Conservation (phyloP, 129 eudicot genomes). For the Smallanthus sonchifolius region DNA sequence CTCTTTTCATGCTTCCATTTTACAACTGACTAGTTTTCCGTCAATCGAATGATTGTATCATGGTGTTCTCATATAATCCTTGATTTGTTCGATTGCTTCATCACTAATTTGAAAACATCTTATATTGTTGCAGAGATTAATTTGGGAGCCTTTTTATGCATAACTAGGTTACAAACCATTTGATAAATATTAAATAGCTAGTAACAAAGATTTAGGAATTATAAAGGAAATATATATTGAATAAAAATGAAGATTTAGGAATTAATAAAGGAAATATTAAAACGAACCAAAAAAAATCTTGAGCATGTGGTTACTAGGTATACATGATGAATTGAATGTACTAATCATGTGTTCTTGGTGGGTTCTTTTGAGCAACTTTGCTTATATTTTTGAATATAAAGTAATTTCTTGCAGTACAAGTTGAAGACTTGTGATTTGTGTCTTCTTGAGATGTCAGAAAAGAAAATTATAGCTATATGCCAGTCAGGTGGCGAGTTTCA, state of each 20-base stretch:
- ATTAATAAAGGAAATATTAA: no score
- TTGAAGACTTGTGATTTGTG: background rate
- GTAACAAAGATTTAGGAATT: no score
- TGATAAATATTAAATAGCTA: no score
- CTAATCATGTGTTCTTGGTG: background rate
- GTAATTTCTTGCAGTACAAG: background rate
- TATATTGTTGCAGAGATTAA: background rate
- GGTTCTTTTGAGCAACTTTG: background rate
- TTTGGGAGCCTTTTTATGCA: no score
- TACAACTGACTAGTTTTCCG: background rate
- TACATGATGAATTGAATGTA: background rate
- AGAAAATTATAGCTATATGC: slow-evolving; percentile 83
- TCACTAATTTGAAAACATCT: background rate
- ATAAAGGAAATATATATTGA: no score
- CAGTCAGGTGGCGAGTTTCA: slow-evolving; percentile 84
- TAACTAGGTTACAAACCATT: no score
- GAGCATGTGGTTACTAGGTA: no score
- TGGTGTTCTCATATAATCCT: background rate
- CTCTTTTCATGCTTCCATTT: background rate
- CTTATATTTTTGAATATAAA: background rate
- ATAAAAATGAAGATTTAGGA: no score
- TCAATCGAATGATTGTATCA: background rate
- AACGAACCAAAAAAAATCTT: no score
- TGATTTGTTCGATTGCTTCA: background rate
- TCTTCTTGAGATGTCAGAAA: slow-evolving; percentile 47